Evolutionary conservation across 192 early-diverging fungal genomes (phyloP).

Genomic region (Lobosporangium transversale): DNA sequence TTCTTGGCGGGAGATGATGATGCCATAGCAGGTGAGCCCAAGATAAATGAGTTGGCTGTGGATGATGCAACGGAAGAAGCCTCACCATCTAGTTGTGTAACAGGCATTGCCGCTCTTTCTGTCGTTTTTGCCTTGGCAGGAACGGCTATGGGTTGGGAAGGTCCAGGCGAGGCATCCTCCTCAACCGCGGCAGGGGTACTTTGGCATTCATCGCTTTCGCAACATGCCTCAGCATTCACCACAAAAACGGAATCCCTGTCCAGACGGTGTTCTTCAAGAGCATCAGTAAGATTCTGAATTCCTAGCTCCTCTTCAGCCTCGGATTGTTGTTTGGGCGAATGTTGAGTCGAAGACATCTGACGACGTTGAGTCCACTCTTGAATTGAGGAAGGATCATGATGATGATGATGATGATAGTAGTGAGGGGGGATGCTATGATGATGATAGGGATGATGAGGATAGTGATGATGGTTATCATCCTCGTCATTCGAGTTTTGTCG

Average conservation of each 20-base stretch:
- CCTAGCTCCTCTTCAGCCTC: neutral
- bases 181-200: neutral
- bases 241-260: neutral
- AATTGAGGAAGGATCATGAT: conserved; percentile 14
- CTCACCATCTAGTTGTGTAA: neutral
- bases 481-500: conserved; percentile 30
- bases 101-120: no score
- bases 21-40: neutral
- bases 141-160: conserved; percentile 8
- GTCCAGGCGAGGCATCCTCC: neutral
- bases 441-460: conserved; percentile 1
- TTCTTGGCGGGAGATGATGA: conserved; percentile 1
- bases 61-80: neutral
- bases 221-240: neutral
- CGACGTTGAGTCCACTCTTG: conserved; percentile 27
- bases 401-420: conserved; percentile 7
- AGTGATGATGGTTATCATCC: conserved; percentile 11
- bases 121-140: conserved; percentile 8
- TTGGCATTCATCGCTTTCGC: neutral
- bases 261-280: conserved; percentile 1
- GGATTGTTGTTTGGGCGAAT: neutral
- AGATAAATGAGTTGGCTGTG: neutral
- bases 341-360: conserved; percentile 3
- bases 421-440: conserved; percentile 7
- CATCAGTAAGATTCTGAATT: conserved; percentile 3